Conservation (phyloP, 2,329 filamentous ascomycete genomes). For the Niveomyces coronatus region DNA sequence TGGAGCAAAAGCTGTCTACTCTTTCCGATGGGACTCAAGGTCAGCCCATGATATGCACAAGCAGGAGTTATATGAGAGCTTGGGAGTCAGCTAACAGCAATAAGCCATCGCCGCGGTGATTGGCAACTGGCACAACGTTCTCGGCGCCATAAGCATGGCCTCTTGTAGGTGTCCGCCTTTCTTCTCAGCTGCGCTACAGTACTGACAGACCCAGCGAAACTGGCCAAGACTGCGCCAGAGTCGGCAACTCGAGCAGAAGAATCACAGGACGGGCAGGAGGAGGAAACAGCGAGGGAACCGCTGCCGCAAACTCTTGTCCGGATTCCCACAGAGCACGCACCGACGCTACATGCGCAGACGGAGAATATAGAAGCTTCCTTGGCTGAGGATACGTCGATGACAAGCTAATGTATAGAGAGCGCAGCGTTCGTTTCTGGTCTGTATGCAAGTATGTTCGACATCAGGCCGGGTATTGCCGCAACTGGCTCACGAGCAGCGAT, state of each 20-base stretch:
- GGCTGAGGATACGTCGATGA: conserved; percentile 24
- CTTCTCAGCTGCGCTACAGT: not conserved
- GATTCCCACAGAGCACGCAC: conserved; percentile 72
- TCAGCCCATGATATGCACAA: too few relatives aligned
- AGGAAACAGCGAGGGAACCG: too few relatives aligned
- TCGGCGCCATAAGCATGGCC: conserved; percentile 78
- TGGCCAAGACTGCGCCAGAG: conserved; percentile 47
- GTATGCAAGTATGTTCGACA: too few relatives aligned
- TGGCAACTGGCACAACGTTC: conserved; percentile 79
- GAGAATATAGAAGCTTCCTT: conserved; percentile 38
- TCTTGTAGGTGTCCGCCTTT: conserved; percentile 47
- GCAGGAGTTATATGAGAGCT: not conserved
- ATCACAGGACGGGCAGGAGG: conserved; percentile 30
- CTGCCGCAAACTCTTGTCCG: conserved; percentile 75
- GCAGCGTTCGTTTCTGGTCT: too few relatives aligned
- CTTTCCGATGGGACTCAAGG: conserved; percentile 76
- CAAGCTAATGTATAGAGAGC: conserved; percentile 9
- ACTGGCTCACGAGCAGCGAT: too few relatives aligned
- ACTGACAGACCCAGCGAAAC: conserved; percentile 45
- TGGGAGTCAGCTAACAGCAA: conserved; percentile 16
- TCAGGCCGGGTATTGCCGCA: too few relatives aligned
- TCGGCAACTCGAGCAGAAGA: conserved; percentile 26
- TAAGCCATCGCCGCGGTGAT: conserved; percentile 74
- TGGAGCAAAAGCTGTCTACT: conserved; percentile 69
- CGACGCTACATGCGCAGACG: conserved; percentile 50